These are phyloP conservation scores for Tetracladium setigerum DNA, from an alignment of 495 filamentous ascomycete genomes.

Conservation along the genomic window DNA sequence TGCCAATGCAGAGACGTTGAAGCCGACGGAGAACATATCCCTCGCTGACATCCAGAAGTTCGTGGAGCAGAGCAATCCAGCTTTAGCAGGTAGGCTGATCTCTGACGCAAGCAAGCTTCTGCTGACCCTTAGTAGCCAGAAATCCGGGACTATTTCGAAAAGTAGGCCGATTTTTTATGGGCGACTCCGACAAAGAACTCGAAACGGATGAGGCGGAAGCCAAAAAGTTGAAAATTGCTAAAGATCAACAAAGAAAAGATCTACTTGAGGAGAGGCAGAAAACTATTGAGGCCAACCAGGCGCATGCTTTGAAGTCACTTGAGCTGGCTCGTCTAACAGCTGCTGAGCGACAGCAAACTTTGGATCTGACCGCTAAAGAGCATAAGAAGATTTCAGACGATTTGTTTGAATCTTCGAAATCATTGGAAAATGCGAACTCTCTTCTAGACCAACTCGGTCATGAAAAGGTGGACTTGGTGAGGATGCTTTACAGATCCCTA, in stretches of 20 bases:
- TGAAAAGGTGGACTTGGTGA: background rate
- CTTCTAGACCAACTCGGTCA: background rate
- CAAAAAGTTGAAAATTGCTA: background rate
- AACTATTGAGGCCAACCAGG: background rate
- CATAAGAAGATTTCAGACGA: background rate
- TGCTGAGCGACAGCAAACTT: background rate
- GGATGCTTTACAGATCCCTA: background rate
- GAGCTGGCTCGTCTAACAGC: background rate
- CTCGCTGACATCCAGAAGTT: background rate
- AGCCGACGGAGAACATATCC: background rate
- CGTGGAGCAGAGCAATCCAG: background rate
- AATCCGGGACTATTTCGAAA: background rate
- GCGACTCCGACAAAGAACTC: background rate
- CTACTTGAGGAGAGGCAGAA: background rate
- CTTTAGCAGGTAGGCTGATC: background rate
- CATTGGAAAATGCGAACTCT: background rate
- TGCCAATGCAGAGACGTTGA: background rate
- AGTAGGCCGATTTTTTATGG: background rate
- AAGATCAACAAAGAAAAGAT: background rate
- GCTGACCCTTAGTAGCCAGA: background rate
- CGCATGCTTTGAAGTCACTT: background rate
- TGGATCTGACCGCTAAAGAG: background rate
- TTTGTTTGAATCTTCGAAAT: background rate
- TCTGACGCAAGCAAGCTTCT: no score
- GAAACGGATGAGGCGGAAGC: background rate